These are phyloP conservation scores for Globisporangium nodosum DNA, from an alignment of 352 stramenopile species.

Conservation along the genomic window DNA sequence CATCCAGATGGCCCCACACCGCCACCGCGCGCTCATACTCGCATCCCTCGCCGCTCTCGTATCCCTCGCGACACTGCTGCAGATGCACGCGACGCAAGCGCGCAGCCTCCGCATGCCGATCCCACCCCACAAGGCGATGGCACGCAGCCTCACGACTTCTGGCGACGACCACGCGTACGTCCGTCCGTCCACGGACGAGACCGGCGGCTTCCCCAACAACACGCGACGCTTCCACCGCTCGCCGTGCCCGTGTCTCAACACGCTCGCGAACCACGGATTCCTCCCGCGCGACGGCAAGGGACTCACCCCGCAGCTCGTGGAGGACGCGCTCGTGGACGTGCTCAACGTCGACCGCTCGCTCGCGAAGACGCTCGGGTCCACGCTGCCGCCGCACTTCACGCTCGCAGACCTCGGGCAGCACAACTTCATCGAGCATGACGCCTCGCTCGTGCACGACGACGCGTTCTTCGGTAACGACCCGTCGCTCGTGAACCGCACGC, in stretches of 20 bases:
- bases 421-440: slow-evolving; percentile 67
- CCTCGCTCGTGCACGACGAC: slow-evolving; percentile 64
- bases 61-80: slow-evolving; percentile 1
- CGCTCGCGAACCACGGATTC: slow-evolving; percentile 64
- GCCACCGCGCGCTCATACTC: neutral
- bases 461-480: slow-evolving; percentile 35
- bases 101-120: slow-evolving; percentile 7
- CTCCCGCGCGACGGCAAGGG: slow-evolving; percentile 56
- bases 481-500: slow-evolving; percentile 32
- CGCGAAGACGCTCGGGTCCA: slow-evolving; percentile 24
- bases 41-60: neutral
- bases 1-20: neutral
- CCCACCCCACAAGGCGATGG: slow-evolving; percentile 2
- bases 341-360: slow-evolving; percentile 41
- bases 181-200: slow-evolving; percentile 25
- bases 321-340: slow-evolving; percentile 32
- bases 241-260: slow-evolving; percentile 64
- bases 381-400: slow-evolving; percentile 33
- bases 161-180: slow-evolving; percentile 31
- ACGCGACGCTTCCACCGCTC: slow-evolving; percentile 35
- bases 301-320: slow-evolving; percentile 33
- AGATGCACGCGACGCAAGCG: neutral
- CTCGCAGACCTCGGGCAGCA: slow-evolving; percentile 49
- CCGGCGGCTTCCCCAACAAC: slow-evolving; percentile 44
- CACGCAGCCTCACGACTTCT: neutral